Base-by-base conservation (phyloP, 2,329 filamentous ascomycete species). In the Lachnellula arida region DNA sequence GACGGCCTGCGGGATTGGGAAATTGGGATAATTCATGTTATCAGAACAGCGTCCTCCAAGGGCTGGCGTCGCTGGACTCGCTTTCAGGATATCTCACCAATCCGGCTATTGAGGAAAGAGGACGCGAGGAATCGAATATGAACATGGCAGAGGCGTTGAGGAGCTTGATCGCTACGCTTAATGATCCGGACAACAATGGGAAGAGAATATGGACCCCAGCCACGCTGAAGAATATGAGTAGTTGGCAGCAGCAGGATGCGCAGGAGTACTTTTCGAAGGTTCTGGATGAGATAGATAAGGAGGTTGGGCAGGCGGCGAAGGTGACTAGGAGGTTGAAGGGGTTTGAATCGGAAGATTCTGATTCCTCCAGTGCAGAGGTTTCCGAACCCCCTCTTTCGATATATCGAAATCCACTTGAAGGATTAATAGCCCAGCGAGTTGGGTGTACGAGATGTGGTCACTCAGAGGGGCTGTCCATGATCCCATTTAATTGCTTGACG, bases 11-110 rank as follows among this genome's bases (percentile, higher is more conserved):
- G 1, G 94, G 94, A 0, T 75, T 97, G 52, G 91, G 90, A 9
- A 99, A 99, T 70, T 87, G 86, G 75, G 90, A 96, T 75, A 96
- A 97, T 70, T 96, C 91, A 1, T 97, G 94, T 76, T 99, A 96
- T 71, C 94, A 97, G 72, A 99, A 99, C 72, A 97, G 92, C 69
- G 87, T 97, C 19, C 83, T 99, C 11, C 91, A 96, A 71, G 86
- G 87, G 6, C 76, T 97, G 43, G 86, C 92, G 1, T 87, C 92
- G 4, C 77, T 97, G 32, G 79, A 81, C 17, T 81, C 86, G 4
- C 75, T 97, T 32, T 80, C 81, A 25, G 75, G 74, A 2, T 94
- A 91, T 66, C 78, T 96, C 7, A 75, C 74, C 1, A 74, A 71
- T 8, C 73, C 78, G 22, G 72, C 75, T 2, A 47, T 70, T 4